Base-by-base conservation (phyloP, 192 early-diverging fungal species). In the Coemansia sp. region DNA sequence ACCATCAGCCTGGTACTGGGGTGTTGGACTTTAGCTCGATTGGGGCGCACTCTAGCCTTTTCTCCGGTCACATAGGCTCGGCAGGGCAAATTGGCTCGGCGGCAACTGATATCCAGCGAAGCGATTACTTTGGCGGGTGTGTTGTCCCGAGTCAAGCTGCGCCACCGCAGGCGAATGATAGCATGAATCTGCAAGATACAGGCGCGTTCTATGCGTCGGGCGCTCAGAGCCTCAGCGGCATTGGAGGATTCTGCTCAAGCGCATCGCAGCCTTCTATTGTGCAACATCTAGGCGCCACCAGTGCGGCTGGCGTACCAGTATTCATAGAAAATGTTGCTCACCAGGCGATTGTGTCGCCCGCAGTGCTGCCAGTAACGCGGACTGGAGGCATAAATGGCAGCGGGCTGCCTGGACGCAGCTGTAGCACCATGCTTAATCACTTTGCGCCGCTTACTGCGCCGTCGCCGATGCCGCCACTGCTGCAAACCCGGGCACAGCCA, bases 391-490 rank as follows among this genome's bases (percentile, higher is more conserved):
- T 49, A 26, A 23, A 42, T 22, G 19, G 21, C 25, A 31, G 36
- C 38, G 26, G 10, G 22, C 38, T 31, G 38, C 10, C 59, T 44
- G 54, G 26, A 7, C 68, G 40, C 40, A 42, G 65, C 51, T 51
- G 50, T 12, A 52, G 52, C 44, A 59, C 34, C 44, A 47, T 65
- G 47, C 21, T 60, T 15, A 34, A 54, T 38, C 53, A 64, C 6
- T 54, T 60, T 37, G 42, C 58, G 49, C 68, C 64, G 11, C 64
- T 75, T 15, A 69, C 66, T 22, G 44, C 47, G 36, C 67, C 73
- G 14, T 62, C 72, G 14, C 72, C 72, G n/a, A 38, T 65, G 34
- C 72, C 72, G 26, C 57, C 62, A 6, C 51, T 74, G 34, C 53
- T 69, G 50, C 50, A 52, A 21, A 12, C 50, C 47, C 72, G 64